These are phyloP conservation scores for Cenococcum geophilum DNA, from an alignment of 495 filamentous ascomycete genomes.

Conservation along the genomic window DNA sequence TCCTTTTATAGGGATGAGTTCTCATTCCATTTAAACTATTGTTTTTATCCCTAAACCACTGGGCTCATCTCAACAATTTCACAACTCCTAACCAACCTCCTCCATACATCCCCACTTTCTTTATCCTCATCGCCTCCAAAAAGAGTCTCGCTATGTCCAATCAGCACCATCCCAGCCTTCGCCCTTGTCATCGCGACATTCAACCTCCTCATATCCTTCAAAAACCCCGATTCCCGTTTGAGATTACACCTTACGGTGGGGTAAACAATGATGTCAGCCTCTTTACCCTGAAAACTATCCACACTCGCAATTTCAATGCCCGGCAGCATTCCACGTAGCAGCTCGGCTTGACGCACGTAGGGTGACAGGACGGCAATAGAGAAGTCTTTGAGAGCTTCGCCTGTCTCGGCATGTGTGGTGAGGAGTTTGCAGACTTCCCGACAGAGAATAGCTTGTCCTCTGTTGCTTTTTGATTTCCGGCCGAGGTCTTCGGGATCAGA, in stretches of 20 bases:
- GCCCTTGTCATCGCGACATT: conserved; percentile 50
- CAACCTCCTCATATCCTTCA: conserved; percentile 46
- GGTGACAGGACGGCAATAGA: conserved; percentile 46
- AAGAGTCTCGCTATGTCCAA: conserved; percentile 43
- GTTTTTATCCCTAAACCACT: too few species aligned
- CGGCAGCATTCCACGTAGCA: conserved; percentile 36
- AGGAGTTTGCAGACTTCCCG: conserved; percentile 38
- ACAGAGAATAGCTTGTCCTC: conserved; percentile 40
- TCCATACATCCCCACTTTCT: conserved; percentile 23
- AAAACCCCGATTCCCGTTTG: conserved; percentile 45
- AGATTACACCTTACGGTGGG: conserved; percentile 47
- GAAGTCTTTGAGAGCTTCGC: conserved; percentile 10
- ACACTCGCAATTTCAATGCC: conserved; percentile 43
- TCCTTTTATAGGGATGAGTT: too few species aligned
- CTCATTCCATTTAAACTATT: too few species aligned
- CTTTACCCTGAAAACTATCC: conserved; percentile 49
- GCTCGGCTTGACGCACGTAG: conserved; percentile 42
- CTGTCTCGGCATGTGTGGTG: conserved; percentile 5
- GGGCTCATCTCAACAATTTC: conserved; percentile 1
- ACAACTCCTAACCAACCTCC: conserved; percentile 17
- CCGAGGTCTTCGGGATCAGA: conserved; percentile 40
- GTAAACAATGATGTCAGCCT: conserved; percentile 49
- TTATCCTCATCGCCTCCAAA: conserved; percentile 16
- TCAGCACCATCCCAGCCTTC: conserved; percentile 41
- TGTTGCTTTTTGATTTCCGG: conserved; percentile 44